A percentile compares a stretch with the other conserved stretches of the same genome.
Evolutionary conservation across 768 basidiomycete species (phyloP).

Genomic region (Dentipellis fragilis): DNA sequence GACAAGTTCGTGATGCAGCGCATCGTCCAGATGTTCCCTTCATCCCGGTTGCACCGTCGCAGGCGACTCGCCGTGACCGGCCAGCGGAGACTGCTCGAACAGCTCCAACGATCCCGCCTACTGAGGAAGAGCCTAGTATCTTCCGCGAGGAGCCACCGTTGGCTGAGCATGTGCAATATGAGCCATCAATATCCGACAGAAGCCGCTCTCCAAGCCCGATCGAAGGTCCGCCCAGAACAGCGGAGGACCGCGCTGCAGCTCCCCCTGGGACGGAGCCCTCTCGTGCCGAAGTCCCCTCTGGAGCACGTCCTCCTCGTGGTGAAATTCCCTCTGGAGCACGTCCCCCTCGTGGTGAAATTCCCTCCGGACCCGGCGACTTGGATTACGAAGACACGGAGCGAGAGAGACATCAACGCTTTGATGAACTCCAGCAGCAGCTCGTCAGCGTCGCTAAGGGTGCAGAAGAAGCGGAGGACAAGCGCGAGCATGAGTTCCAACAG

Average conservation of each 20-base stretch:
- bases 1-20: neutral
- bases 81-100: neutral
- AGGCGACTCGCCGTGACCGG: too few relatives aligned
- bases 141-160: neutral
- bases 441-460: constrained; percentile 37
- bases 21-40: neutral
- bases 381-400: constrained; percentile 35
- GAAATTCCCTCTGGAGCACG: constrained; percentile 10
- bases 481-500: constrained; percentile 53
- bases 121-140: neutral
- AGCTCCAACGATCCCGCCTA: neutral
- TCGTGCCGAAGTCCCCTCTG: too few relatives aligned
- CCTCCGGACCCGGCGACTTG: constrained; percentile 20
- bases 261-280: too few relatives aligned
- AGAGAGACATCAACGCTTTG: constrained; percentile 42
- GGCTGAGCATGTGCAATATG: neutral
- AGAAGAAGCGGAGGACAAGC: constrained; percentile 49
- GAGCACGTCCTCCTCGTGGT: neutral
- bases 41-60: neutral
- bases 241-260: too few relatives aligned
- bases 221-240: neutral
- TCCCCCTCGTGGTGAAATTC: neutral
- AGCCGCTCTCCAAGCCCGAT: neutral
- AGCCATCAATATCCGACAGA: neutral
- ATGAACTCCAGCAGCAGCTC: constrained; percentile 43